Conservation (phyloP, 768 basidiomycete species). For the Suillus fuscotomentosus region DNA sequence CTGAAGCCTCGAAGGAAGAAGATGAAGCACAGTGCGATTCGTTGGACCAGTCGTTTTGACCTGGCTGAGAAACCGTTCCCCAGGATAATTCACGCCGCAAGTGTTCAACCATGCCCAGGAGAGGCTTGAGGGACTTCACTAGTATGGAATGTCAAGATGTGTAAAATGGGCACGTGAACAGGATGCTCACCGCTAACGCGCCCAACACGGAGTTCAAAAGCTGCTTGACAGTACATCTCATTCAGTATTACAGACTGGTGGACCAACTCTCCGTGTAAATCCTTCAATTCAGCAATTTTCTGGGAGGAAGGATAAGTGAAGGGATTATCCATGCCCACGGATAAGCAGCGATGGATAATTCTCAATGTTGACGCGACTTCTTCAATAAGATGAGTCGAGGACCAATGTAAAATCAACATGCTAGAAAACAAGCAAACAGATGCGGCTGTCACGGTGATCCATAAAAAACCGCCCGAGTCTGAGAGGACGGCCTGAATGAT, state of each 20-base stretch:
- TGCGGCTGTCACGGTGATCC: slow-evolving; percentile 40
- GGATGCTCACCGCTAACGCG: slow-evolving; percentile 38
- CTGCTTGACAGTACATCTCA: slow-evolving; percentile 41
- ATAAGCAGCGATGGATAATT: slow-evolving; percentile 33
- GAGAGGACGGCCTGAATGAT: slow-evolving; percentile 20
- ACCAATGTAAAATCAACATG: slow-evolving; percentile 40
- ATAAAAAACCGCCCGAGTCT: slow-evolving; percentile 35
- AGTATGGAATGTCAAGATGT: not conserved
- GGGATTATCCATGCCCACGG: slow-evolving; percentile 27
- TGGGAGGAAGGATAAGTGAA: slow-evolving; percentile 16
- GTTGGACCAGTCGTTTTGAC: not conserved
- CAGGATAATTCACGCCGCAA: slow-evolving; percentile 44
- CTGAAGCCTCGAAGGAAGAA: slow-evolving; percentile 26
- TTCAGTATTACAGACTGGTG: slow-evolving; percentile 38
- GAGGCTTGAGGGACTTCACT: slow-evolving; percentile 43
- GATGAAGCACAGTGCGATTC: slow-evolving; percentile 6
- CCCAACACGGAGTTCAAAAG: slow-evolving; percentile 45
- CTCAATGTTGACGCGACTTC: slow-evolving; percentile 37
- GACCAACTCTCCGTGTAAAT: slow-evolving; percentile 28
- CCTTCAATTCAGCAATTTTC: slow-evolving; percentile 14
- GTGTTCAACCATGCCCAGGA: slow-evolving; percentile 44
- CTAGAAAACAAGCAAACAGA: slow-evolving; percentile 35
- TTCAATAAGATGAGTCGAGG: slow-evolving; percentile 41
- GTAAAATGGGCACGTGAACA: not conserved
- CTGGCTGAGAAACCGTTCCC: slow-evolving; percentile 30